phyloP scores from a whole-genome alignment of 768 basidiomycete species.

The Collybia sordida region DNA sequence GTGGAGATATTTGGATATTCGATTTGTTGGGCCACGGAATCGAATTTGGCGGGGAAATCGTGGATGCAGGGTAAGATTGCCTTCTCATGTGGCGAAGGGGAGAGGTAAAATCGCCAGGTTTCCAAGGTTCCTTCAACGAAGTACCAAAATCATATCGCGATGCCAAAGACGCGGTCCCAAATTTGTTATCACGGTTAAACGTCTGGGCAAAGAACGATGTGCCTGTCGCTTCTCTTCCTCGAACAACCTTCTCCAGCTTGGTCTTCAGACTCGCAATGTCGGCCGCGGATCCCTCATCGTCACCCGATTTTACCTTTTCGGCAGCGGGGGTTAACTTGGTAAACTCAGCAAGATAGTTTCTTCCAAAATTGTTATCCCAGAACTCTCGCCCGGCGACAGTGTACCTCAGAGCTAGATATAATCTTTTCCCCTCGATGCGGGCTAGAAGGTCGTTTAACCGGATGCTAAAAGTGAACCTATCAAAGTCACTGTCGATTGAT shows the following conservation, averaged over 20 bases:
- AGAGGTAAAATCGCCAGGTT: constrained; percentile 19
- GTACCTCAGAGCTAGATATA: constrained; percentile 79
- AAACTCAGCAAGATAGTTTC: constrained; percentile 81
- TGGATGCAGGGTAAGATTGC: constrained; percentile 45
- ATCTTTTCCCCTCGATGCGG: constrained; percentile 78
- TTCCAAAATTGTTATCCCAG: constrained; percentile 89
- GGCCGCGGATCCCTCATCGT: constrained; percentile 34
- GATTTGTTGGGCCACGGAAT: constrained; percentile 40
- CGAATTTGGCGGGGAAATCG: constrained; percentile 27
- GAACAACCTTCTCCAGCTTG: constrained; percentile 66
- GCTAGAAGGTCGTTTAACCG: constrained; percentile 76
- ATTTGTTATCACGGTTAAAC: constrained; percentile 31
- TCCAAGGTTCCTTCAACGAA: constrained; percentile 52
- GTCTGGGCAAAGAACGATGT: constrained; percentile 14
- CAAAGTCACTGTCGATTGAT: constrained; percentile 50
- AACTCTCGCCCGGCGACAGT: constrained; percentile 69
- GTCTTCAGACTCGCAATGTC: constrained; percentile 49
- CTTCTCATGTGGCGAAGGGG: constrained; percentile 35
- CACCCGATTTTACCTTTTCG: constrained; percentile 22
- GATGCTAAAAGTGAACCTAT: constrained; percentile 77
- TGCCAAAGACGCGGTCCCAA: constrained; percentile 33
- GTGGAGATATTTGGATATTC: constrained; percentile 3
- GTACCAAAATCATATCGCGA: constrained; percentile 58
- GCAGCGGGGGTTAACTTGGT: constrained; percentile 26
- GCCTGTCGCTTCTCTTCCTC: constrained; percentile 25